Base-by-base conservation (phyloP, 1,284 basidiomycete species). In the Cryptococcus depauperatus region DNA sequence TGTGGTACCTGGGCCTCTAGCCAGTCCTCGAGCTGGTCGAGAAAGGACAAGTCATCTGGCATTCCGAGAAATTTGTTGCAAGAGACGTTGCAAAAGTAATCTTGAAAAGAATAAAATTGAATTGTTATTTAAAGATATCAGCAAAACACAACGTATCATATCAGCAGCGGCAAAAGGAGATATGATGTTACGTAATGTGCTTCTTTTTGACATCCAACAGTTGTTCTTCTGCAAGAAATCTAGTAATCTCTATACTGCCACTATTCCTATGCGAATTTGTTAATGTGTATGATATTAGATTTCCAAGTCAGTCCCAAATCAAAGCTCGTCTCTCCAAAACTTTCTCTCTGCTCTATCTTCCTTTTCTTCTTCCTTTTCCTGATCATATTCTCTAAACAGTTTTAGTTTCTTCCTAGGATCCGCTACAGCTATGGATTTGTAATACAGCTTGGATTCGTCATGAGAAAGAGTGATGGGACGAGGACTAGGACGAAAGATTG, bases 1-100 rank as follows among this genome's bases (percentile, higher is more conserved):
- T 48, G 37, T 4, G 69, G 67, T 26, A 71, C 59, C 51, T 68
- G 66, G 1, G 57, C 55, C 47, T 68, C 61, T 30, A 70, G 54
- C 64, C 68, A 68, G 43, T 66, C 58, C 52, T 70, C 67, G 45
- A 71, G 57, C 49, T 70, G 61, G 52, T 68, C 66, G 37, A 69
- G 61, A 41, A 71, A 50, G 2, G 54, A 51, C 26, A 52, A 43
- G 30, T 67, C 62, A 50, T 62, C 62, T 3, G 62, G 57, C 64
- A 66, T 69, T 18, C 19, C 9, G 35, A 22, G 32, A 10, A 30
- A 30, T 30, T n/a, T n/a, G n/a, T n/a, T n/a, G n/a, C n/a, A n/a
- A n/a, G n/a, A n/a, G n/a, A n/a, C n/a, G n/a, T n/a, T n/a, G n/a
- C n/a, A n/a, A n/a, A n/a, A n/a, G n/a, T n/a, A n/a, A n/a, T n/a